phyloP scores from a whole-genome alignment of 208 protist genomes.

The Wallacemonas sp. region DNA sequence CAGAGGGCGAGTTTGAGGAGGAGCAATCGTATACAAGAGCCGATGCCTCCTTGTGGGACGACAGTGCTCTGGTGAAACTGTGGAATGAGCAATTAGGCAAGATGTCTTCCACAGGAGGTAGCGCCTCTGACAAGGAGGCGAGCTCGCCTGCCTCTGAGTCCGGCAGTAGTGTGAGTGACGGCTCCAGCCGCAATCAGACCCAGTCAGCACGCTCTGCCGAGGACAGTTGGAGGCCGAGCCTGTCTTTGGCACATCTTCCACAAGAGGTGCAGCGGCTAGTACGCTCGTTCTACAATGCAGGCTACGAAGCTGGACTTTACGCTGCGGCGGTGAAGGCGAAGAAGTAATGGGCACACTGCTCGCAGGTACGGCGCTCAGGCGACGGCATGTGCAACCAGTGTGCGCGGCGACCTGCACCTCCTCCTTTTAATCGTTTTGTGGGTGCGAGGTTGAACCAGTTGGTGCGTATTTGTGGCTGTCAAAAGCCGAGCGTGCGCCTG shows the following conservation, averaged over 20 bases:
- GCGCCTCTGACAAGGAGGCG: neutral
- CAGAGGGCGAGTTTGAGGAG: conserved; percentile 13
- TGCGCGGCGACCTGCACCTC: too few relatives aligned
- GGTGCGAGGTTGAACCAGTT: too few relatives aligned
- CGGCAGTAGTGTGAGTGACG: too few relatives aligned
- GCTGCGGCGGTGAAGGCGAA: neutral
- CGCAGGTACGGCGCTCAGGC: too few relatives aligned
- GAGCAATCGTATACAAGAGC: conserved; percentile 37
- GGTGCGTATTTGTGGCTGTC: too few relatives aligned
- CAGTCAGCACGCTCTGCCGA: too few relatives aligned
- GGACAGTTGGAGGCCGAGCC: neutral
- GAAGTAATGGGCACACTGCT: neutral
- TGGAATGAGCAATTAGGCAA: conserved; percentile 78
- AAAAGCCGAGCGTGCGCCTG: too few relatives aligned
- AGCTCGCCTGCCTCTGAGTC: too few relatives aligned
- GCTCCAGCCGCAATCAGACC: too few relatives aligned
- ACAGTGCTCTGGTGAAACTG: conserved; percentile 70
- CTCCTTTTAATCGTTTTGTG: too few relatives aligned
- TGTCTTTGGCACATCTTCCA: conserved; percentile 28
- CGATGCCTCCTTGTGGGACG: conserved; percentile 78
- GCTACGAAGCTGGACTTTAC: conserved; percentile 51
- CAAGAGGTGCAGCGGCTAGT: conserved; percentile 35
- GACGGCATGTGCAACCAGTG: too few relatives aligned
- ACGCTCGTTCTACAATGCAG: conserved; percentile 56
- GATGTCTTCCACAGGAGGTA: neutral